Conservation (phyloP, 2,329 filamentous ascomycete genomes). For the Ambrosiella beaveri region DNA sequence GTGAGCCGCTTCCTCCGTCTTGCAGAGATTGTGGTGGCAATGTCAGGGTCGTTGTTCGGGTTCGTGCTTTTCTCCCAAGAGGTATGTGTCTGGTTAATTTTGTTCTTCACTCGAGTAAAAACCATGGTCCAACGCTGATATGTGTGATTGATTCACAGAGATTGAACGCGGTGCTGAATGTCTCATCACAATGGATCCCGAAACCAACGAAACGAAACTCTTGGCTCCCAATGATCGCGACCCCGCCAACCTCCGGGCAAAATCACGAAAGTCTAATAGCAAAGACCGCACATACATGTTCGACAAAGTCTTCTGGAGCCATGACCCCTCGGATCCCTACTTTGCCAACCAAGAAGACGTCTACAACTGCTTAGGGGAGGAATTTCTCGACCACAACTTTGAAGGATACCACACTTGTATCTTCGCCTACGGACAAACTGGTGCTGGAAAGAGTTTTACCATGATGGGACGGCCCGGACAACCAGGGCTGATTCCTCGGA, state of each 20-base stretch:
- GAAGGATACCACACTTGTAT: constrained; percentile 99
- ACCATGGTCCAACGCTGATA: neutral
- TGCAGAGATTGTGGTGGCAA: constrained; percentile 52
- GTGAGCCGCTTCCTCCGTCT: constrained; percentile 43
- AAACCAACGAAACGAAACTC: constrained; percentile 69
- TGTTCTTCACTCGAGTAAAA: neutral
- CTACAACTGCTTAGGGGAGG: constrained; percentile 84
- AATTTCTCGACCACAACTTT: constrained; percentile 98
- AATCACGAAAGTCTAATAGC: constrained; percentile 48
- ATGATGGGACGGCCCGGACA: constrained; percentile 85
- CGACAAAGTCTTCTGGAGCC: constrained; percentile 97
- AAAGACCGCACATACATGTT: constrained; percentile 91
- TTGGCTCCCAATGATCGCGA: constrained; percentile 45
- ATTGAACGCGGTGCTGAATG: constrained; percentile 65
- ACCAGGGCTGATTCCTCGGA: constrained; percentile 82
- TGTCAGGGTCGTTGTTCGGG: constrained; percentile 66
- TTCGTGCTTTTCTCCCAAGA: constrained; percentile 61
- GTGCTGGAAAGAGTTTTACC: constrained; percentile 94
- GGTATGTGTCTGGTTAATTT: constrained; percentile 31
- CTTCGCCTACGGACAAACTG: constrained; percentile 95
- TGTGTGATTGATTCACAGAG: constrained; percentile 37
- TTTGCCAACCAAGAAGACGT: constrained; percentile 88
- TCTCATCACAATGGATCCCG: constrained; percentile 79
- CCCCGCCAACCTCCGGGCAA: constrained; percentile 37
- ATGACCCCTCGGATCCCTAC: constrained; percentile 59